A percentile compares a stretch with the other conserved stretches of the same genome.
phyloP scores from a whole-genome alignment of 73 alveolate genomes.

The Paraurostyla sp. region DNA sequence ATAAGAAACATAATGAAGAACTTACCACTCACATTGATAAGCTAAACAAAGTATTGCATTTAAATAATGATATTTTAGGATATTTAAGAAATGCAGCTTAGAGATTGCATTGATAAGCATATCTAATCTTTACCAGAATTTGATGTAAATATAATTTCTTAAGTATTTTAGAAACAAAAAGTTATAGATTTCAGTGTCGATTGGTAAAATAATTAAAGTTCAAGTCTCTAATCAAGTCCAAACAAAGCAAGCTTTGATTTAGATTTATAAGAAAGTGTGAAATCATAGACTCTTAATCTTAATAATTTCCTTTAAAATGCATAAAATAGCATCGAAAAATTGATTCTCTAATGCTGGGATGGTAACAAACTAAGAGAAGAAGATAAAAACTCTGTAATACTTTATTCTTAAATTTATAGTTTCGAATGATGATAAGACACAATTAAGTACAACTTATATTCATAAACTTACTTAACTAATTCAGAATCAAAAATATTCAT shows the following conservation, averaged over 20 bases:
- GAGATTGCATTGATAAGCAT: conserved; percentile 25
- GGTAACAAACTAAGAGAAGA: conserved; percentile 34
- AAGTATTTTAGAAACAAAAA: conserved; percentile 11
- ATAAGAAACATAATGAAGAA: conserved; percentile 7
- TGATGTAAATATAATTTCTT: neutral
- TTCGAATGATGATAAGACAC: conserved; percentile 15
- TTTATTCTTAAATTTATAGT: conserved; percentile 1
- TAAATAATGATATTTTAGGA: neutral
- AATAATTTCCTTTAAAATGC: neutral
- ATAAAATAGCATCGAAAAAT: neutral
- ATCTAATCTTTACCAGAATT: conserved; percentile 21
- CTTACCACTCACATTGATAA: neutral
- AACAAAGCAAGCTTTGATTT: neutral
- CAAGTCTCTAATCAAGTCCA: neutral
- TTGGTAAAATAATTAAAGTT: conserved; percentile 13
- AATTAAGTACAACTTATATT: conserved; percentile 8
- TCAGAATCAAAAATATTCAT: conserved; percentile 42
- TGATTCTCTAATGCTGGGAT: conserved; percentile 40
- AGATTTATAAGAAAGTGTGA: neutral
- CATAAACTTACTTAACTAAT: conserved; percentile 13
- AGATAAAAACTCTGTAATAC: conserved; percentile 41
- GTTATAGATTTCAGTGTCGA: conserved; percentile 35
- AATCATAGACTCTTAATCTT: neutral
- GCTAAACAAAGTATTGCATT: neutral
- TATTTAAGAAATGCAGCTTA: conserved; percentile 18